A percentile compares a stretch with the other conserved stretches of the same genome.
Evolutionary conservation across 371 early-diverging fungal genomes (phyloP).

Genomic region (Apophysomyces trapeziformis): DNA sequence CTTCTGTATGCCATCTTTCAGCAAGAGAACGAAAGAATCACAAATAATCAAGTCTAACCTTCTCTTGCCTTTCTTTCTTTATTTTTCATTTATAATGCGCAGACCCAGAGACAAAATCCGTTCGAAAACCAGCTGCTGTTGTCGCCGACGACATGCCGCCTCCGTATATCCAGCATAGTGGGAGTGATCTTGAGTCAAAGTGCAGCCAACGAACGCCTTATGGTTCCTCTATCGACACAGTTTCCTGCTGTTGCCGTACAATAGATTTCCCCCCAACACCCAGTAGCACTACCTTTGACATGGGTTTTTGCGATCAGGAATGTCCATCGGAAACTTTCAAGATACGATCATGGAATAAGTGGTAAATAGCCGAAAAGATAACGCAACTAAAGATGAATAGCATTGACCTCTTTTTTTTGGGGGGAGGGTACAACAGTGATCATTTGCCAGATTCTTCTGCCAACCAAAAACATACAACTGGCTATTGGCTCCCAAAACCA

Average conservation of each 20-base stretch:
- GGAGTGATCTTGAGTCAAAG: constrained; percentile 10
- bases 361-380: not conserved
- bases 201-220: constrained; percentile 30
- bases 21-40: too few species aligned
- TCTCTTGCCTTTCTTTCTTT: too few species aligned
- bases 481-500: not conserved
- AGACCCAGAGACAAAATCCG: constrained; percentile 1
- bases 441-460: constrained; percentile 2
- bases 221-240: constrained; percentile 38
- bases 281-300: constrained; percentile 33
- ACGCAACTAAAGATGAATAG: not conserved
- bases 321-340: too few species aligned
- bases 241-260: constrained; percentile 25
- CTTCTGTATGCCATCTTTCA: not conserved
- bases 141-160: not conserved
- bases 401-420: not conserved
- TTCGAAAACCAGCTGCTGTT: not conserved
- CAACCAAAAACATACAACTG: constrained; percentile 3
- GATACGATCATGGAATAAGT: constrained; percentile 11
- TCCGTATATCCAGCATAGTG: constrained; percentile 2
- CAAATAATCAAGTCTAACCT: too few species aligned
- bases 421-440: not conserved
- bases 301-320: constrained; percentile 13
- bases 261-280: constrained; percentile 34
- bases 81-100: too few species aligned